Percentiles rank a stretch among this genome's conserved stretches.
These are phyloP conservation scores for Lactifluus pinguis DNA, from an alignment of 768 basidiomycete genomes.

Conservation along the genomic window DNA sequence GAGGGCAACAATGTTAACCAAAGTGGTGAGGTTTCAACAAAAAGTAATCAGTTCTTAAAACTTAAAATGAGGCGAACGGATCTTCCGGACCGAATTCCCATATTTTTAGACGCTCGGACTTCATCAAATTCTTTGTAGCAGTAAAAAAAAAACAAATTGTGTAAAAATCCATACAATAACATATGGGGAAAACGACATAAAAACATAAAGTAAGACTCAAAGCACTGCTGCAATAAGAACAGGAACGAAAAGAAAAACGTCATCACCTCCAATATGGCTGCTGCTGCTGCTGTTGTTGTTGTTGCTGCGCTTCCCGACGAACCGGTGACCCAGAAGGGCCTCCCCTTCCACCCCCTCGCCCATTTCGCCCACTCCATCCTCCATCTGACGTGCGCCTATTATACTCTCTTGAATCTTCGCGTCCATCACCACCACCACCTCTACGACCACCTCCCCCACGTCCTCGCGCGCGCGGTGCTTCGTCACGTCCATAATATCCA, in stretches of 20 bases:
- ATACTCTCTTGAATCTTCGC: background rate
- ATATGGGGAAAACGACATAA: background rate
- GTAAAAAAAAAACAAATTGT: no score
- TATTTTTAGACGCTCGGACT: no score
- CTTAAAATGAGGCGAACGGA: no score
- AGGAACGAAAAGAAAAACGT: background rate
- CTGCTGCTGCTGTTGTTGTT: no score
- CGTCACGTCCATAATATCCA: slow-evolving; percentile 7
- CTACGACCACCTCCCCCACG: background rate
- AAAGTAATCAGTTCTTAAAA: no score
- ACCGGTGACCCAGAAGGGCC: slow-evolving; percentile 2
- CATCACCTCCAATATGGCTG: slow-evolving; percentile 4
- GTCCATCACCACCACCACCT: background rate
- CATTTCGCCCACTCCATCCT: slow-evolving; percentile 3
- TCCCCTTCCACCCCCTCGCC: background rate
- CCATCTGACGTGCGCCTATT: slow-evolving; percentile 7
- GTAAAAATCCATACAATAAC: no score
- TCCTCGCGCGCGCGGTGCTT: background rate
- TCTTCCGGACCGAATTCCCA: no score
- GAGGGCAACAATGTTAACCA: no score
- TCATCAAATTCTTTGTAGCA: no score
- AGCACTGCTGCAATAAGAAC: background rate
- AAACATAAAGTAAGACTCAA: background rate
- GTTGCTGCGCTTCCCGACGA: slow-evolving; percentile 5
- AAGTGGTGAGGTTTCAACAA: no score